These are phyloP conservation scores for Ricinus communis DNA, from an alignment of 345 rosid species.

Conservation along the genomic window DNA sequence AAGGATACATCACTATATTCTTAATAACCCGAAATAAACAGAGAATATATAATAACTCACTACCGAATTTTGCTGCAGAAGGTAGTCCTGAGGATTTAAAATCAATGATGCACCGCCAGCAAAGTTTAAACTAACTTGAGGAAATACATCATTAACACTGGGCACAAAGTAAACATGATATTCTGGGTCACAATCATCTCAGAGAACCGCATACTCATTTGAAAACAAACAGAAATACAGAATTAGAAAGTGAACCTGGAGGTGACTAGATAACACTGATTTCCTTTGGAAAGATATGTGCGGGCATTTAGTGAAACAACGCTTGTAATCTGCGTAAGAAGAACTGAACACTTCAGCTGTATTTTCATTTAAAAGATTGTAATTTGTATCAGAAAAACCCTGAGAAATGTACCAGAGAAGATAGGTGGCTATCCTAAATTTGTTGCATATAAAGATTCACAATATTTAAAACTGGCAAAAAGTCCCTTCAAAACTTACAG, in stretches of 20 bases:
- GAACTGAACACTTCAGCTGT: conserved; percentile 3
- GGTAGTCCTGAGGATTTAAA: conserved; percentile 74
- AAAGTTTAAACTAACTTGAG: conserved; percentile 87
- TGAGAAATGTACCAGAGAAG: not conserved
- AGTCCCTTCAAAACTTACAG: conserved; percentile 54
- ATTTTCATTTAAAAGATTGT: too few relatives aligned
- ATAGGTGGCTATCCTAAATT: not conserved
- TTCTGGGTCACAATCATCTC: conserved; percentile 16
- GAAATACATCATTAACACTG: conserved; percentile 70
- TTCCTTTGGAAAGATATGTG: conserved; percentile 57
- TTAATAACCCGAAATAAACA: not conserved
- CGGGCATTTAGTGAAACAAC: conserved; percentile 57
- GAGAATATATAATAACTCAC: conserved; percentile 45
- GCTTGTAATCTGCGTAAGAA: conserved; percentile 58
- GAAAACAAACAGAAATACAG: conserved; percentile 4
- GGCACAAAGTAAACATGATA: conserved; percentile 19
- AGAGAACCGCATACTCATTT: not conserved
- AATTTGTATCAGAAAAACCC: too few relatives aligned
- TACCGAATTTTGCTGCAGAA: conserved; percentile 64
- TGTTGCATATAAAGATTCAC: not conserved
- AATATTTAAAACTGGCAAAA: not conserved
- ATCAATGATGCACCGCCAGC: conserved; percentile 84
- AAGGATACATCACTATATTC: not conserved
- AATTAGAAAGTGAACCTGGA: conserved; percentile 53
- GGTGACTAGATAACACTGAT: conserved; percentile 58